These are phyloP conservation scores for Tuber magnatum DNA, from an alignment of 495 filamentous ascomycete species.

Conservation along the genomic window DNA sequence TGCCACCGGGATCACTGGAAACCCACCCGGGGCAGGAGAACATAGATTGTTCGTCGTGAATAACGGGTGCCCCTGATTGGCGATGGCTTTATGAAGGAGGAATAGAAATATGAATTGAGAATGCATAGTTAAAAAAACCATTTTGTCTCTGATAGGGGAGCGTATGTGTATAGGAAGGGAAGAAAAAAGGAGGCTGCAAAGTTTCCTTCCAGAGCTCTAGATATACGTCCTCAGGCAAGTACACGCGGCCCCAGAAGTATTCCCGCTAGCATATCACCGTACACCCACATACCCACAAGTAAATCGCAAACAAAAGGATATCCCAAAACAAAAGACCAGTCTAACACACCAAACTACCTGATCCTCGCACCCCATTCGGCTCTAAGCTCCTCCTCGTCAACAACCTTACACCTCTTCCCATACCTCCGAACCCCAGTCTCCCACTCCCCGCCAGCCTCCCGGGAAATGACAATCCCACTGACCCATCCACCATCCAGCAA, in stretches of 20 bases:
- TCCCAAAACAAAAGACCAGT: constrained; percentile 10
- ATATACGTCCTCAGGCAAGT: not conserved
- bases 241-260: not conserved
- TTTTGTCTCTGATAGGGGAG: not conserved
- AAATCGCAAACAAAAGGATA: constrained; percentile 8
- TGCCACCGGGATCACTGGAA: not conserved
- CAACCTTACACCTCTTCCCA: constrained; percentile 29
- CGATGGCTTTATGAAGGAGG: not conserved
- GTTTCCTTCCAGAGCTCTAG: not conserved
- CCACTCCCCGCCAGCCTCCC: constrained; percentile 16
- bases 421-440: constrained; percentile 27
- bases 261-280: not conserved
- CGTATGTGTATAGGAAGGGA: not conserved
- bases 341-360: constrained; percentile 14
- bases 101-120: constrained; percentile 1
- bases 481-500: constrained; percentile 33
- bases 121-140: not conserved
- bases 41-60: not conserved
- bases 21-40: not conserved
- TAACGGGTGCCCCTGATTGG: not conserved
- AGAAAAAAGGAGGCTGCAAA: not conserved
- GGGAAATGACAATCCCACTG: constrained; percentile 26
- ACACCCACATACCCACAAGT: not conserved
- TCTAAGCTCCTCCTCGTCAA: constrained; percentile 24
- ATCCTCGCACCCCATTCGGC: constrained; percentile 30